These are phyloP conservation scores for Lithospermum erythrorhizon DNA, from an alignment of 257 asterid genomes.

Conservation along the genomic window DNA sequence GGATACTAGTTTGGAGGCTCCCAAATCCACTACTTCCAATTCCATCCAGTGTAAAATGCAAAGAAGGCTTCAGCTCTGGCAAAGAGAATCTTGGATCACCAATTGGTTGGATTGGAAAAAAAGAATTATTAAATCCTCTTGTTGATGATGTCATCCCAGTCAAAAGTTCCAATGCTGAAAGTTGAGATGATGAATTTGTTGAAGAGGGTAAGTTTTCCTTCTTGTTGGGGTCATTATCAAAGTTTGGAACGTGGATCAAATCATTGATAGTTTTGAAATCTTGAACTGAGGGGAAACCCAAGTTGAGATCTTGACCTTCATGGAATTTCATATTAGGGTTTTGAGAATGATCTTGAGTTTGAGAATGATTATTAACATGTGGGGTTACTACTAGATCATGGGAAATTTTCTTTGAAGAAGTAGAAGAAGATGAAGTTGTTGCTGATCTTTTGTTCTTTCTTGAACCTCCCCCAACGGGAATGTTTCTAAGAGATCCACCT, in stretches of 20 bases:
- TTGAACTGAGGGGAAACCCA: constrained; percentile 39
- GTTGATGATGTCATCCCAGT: constrained; percentile 25
- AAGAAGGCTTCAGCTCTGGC: constrained; percentile 33
- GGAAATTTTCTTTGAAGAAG: constrained; percentile 26
- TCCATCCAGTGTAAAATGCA: constrained; percentile 57
- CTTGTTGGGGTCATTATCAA: constrained; percentile 16
- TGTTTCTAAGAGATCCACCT: constrained; percentile 68
- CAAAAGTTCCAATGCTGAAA: constrained; percentile 38
- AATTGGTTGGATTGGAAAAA: constrained; percentile 30
- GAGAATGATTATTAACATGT: neutral
- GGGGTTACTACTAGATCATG: constrained; percentile 29
- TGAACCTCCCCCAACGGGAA: constrained; percentile 86
- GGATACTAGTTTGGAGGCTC: constrained; percentile 30
- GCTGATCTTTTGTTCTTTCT: constrained; percentile 53
- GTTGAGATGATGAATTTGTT: constrained; percentile 20
- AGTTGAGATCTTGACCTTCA: constrained; percentile 54
- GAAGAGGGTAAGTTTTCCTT: constrained; percentile 19
- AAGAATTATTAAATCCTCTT: constrained; percentile 26
- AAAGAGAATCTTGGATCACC: constrained; percentile 26
- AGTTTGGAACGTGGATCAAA: constrained; percentile 58
- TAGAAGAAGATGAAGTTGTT: constrained; percentile 8
- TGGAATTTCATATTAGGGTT: constrained; percentile 37
- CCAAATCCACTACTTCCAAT: constrained; percentile 34
- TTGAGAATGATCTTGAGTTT: constrained; percentile 10
- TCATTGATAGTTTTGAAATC: constrained; percentile 48